A percentile compares a stretch with the other conserved stretches of the same genome.
Conservation (phyloP, 1,284 basidiomycete species). For the Dichomitus squalens region DNA sequence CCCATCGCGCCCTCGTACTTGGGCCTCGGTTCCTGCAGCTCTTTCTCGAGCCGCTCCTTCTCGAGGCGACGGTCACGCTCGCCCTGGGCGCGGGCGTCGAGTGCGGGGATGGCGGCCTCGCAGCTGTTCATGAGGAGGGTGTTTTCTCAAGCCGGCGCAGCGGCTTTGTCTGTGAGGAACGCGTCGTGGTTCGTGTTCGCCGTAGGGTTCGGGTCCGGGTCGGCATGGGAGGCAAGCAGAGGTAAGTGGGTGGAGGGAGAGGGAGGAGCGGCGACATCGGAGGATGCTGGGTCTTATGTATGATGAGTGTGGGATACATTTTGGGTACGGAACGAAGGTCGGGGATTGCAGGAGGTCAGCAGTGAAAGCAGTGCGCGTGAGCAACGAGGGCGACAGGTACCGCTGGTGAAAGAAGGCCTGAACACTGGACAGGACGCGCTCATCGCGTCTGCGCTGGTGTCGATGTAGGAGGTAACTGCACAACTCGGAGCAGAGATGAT, state of each 20-base stretch:
- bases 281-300: constrained; percentile 52
- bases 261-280: neutral
- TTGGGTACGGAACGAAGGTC: constrained; percentile 55
- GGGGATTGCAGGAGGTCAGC: too few relatives aligned
- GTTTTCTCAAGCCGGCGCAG: constrained; percentile 41
- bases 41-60: constrained; percentile 30
- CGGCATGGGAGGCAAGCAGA: too few relatives aligned
- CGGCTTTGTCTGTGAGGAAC: constrained; percentile 38
- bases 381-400: constrained; percentile 35
- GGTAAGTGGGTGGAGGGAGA: neutral
- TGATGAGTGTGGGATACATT: constrained; percentile 61
- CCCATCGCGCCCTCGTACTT: constrained; percentile 33
- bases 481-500: constrained; percentile 64
- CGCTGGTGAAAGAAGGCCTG: constrained; percentile 52
- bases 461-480: constrained; percentile 54
- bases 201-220: neutral
- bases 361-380: constrained; percentile 17
- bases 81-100: constrained; percentile 34
- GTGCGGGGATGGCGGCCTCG: constrained; percentile 37
- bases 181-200: constrained; percentile 7
- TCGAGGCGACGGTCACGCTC: constrained; percentile 37
- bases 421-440: constrained; percentile 60
- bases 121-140: constrained; percentile 43
- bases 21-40: constrained; percentile 32
- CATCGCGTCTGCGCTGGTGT: constrained; percentile 41